A percentile compares a stretch with the other conserved stretches of the same genome.
Conservation (phyloP, 768 basidiomycete genomes). For the Kondoa subrosea region DNA sequence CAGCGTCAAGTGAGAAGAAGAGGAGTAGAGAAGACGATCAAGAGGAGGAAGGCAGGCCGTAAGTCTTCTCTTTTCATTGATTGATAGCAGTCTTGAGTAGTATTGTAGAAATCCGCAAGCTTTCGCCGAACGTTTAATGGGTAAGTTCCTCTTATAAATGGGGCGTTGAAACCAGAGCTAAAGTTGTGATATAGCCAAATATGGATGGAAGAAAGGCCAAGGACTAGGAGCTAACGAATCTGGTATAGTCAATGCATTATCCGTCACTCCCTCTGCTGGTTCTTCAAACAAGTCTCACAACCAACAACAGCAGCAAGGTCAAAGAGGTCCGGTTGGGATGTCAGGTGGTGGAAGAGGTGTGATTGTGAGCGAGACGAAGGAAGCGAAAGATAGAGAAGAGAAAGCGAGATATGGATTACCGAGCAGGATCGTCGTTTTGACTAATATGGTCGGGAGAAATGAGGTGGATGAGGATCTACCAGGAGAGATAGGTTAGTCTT, state of each 20-base stretch:
- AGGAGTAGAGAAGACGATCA: neutral
- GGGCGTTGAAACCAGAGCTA: too few species aligned
- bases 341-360: constrained; percentile 52
- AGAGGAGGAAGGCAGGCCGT: neutral
- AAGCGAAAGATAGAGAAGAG: constrained; percentile 59
- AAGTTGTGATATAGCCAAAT: constrained; percentile 43
- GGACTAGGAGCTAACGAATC: constrained; percentile 69
- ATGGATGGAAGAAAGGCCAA: constrained; percentile 87
- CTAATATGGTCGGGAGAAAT: constrained; percentile 71
- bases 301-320: constrained; percentile 23
- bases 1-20: constrained; percentile 14
- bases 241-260: constrained; percentile 76
- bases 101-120: constrained; percentile 16
- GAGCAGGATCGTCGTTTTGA: constrained; percentile 72
- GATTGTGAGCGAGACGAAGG: constrained; percentile 80
- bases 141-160: neutral
- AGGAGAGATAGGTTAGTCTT: constrained; percentile 61
- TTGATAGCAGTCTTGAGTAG: neutral
- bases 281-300: constrained; percentile 25
- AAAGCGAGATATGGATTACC: constrained; percentile 68
- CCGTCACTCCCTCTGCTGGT: constrained; percentile 42
- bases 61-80: neutral
- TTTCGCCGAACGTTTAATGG: constrained; percentile 72
- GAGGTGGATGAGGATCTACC: constrained; percentile 61
- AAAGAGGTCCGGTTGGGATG: constrained; percentile 10